phyloP scores from a whole-genome alignment of 2,329 filamentous ascomycete genomes.

The Colletotrichum chlorophyti region DNA sequence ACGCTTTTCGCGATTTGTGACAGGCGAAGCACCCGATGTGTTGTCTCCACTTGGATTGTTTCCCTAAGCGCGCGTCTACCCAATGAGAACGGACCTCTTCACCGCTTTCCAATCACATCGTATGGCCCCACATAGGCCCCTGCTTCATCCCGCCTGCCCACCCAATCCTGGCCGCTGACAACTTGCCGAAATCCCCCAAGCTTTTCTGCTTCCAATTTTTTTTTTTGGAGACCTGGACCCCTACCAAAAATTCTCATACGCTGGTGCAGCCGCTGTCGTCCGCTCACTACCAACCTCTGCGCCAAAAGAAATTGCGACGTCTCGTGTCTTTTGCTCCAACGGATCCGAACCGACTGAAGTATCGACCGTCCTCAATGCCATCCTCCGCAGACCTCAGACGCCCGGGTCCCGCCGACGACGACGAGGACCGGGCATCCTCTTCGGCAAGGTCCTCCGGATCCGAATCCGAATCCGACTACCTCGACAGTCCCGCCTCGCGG shows the following conservation, averaged over 20 bases:
- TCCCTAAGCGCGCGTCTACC: constrained; percentile 29
- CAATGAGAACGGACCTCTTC: neutral
- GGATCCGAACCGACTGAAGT: neutral
- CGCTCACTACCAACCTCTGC: neutral
- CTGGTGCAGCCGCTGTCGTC: constrained; percentile 6
- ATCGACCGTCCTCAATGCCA: constrained; percentile 17
- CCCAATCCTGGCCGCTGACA: constrained; percentile 20
- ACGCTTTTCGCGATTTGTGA: constrained; percentile 1
- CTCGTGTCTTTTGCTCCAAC: neutral
- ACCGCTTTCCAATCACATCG: constrained; percentile 11
- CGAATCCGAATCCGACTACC: constrained; percentile 54
- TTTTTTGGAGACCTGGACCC: neutral
- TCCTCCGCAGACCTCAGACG: constrained; percentile 11
- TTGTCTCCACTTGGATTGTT: constrained; percentile 4
- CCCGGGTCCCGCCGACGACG: constrained; percentile 9
- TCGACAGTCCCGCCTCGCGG: constrained; percentile 52
- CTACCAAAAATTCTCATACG: constrained; percentile 24
- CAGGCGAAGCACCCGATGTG: neutral
- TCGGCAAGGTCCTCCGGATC: constrained; percentile 26
- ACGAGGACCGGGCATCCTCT: constrained; percentile 18
- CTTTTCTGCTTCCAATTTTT: neutral
- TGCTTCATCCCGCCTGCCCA: constrained; percentile 10
- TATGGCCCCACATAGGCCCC: neutral
- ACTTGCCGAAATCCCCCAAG: constrained; percentile 9
- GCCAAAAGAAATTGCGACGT: neutral